These are phyloP conservation scores for Penstemon newberryi DNA, from an alignment of 257 asterid genomes.

Conservation along the genomic window DNA sequence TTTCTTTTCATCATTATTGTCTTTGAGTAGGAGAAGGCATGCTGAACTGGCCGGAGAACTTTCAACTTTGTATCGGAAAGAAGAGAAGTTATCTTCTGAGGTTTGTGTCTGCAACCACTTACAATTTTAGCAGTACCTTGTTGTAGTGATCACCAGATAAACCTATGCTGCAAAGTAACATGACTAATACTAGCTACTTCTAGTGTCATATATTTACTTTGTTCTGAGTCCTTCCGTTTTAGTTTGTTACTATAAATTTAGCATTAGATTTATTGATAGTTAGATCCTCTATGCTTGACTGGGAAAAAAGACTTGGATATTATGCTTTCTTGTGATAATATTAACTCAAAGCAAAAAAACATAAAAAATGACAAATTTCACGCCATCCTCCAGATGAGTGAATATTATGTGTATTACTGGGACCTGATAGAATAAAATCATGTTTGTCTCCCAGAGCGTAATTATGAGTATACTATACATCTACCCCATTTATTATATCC, in stretches of 20 bases:
- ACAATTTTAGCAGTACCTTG: constrained; percentile 2
- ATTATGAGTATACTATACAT: too few species aligned
- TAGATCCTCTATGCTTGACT: constrained; percentile 5
- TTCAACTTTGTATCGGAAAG: constrained; percentile 76
- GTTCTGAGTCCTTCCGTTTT: neutral
- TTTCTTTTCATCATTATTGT: constrained; percentile 20
- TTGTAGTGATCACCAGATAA: constrained; percentile 10
- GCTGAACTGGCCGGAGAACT: constrained; percentile 94
- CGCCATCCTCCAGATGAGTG: neutral
- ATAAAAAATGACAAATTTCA: constrained; percentile 11
- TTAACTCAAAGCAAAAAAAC: neutral
- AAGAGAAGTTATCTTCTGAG: constrained; percentile 89
- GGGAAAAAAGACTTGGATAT: neutral
- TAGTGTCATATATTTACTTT: constrained; percentile 10
- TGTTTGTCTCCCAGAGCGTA: neutral
- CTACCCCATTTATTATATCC: too few species aligned
- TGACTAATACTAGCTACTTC: constrained; percentile 8
- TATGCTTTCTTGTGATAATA: neutral
- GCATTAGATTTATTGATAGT: constrained; percentile 4
- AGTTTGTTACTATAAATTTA: constrained; percentile 4
- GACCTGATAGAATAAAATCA: neutral
- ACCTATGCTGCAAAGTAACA: constrained; percentile 14
- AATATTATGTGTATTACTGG: constrained; percentile 1
- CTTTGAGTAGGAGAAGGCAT: constrained; percentile 86
- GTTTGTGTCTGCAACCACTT: constrained; percentile 44